phyloP scores from a whole-genome alignment of 2,329 filamentous ascomycete genomes.

The Sarocladium strictum region DNA sequence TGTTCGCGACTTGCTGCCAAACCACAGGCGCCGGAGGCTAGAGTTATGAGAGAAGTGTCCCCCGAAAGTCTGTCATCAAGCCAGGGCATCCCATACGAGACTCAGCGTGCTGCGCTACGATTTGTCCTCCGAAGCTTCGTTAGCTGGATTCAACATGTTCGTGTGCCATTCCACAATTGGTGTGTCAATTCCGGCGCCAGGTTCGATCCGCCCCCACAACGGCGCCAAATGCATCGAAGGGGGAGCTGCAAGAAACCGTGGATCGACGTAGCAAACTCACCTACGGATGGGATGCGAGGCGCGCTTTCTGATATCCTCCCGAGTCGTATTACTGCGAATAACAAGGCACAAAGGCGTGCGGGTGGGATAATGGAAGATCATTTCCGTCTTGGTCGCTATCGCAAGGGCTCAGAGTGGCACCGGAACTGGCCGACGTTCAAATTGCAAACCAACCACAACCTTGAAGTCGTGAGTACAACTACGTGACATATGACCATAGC shows the following conservation, averaged over 20 bases:
- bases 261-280: background rate
- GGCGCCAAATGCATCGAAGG: background rate
- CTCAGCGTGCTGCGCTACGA: too few relatives aligned
- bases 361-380: background rate
- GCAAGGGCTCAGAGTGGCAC: background rate
- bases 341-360: background rate
- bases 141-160: background rate
- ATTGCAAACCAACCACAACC: background rate
- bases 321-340: background rate
- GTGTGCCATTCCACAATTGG: background rate
- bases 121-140: too few relatives aligned
- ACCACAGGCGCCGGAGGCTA: too few relatives aligned
- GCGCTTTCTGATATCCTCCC: background rate
- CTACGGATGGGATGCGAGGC: background rate
- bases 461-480: background rate
- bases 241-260: background rate
- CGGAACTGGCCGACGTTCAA: background rate
- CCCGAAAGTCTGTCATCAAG: too few relatives aligned
- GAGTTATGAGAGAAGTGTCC: too few relatives aligned
- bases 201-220: slow-evolving; percentile 2
- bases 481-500: background rate
- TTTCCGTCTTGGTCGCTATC: background rate
- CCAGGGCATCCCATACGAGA: too few relatives aligned
- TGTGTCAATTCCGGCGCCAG: background rate
- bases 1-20: too few relatives aligned